Base-by-base conservation (phyloP, 768 basidiomycete species). In the Collybiopsis luxurians region DNA sequence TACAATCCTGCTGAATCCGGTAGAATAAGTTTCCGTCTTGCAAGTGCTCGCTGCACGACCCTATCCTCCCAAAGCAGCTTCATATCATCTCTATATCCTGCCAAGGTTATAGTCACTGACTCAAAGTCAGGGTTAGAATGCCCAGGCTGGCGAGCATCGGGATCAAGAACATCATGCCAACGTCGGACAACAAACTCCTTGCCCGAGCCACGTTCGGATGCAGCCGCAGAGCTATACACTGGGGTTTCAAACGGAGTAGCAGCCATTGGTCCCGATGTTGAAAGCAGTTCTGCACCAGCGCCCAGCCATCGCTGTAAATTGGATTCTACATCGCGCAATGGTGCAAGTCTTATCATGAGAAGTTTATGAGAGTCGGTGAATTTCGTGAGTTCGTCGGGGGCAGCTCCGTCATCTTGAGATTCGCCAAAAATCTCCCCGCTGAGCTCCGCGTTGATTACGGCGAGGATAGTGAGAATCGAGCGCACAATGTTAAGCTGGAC, bases 401-500 rank as follows among this genome's bases (percentile, higher is more conserved):
- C 61, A 7, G 45, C 61, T 51, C 75, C 71, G 53, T 77, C 77
- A 6, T 74, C 72, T 2, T 67, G 66, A 12, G 75, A 74, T 4
- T 66, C 57, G 31, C 13, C 31, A 0, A 62, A 65, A 9, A 61
- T 56, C 4, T 77, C 70, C 2, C 75, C 74, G 60, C 75, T 74
- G 66, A 85, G 70, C 49, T 85, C 85, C 4, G 74, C 71, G 61
- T 83, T 76, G 51, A 92, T 69, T 53, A 83, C 77, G 52, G 81
- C 79, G 57, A 90, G 79, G 57, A 92, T 84, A 58, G 75, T 73
- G 43, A 82, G 85, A 61, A 90, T 79, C 39, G 86, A 85, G 50
- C 82, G 85, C 36, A 92, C 82, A 61, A 92, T 79, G 68, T 92
- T 92, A 53, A 92, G 84, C 60, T 90, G 89, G 12, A 92, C 81